phyloP scores from a whole-genome alignment of 805 yeast genomes.

The Candida incommunis region DNA sequence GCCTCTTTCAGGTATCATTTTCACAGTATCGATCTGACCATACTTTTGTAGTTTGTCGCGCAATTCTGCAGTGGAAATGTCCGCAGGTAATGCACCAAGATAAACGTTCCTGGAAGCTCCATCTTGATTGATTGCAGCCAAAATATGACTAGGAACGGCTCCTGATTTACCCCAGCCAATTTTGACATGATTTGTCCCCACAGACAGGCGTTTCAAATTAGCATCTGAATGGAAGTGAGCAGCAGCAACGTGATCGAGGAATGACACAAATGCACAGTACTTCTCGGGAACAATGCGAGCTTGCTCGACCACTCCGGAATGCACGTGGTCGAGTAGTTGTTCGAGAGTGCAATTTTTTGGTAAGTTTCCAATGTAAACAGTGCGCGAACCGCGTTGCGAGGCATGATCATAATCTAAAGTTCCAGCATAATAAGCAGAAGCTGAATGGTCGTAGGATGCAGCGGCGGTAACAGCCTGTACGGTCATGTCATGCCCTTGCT shows the following conservation, averaged over 20 bases:
- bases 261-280: slow-evolving; percentile 81
- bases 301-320: slow-evolving; percentile 79
- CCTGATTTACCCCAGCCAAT: slow-evolving; percentile 89
- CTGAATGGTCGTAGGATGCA: slow-evolving; percentile 1
- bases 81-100: slow-evolving; percentile 63
- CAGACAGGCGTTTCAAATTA: slow-evolving; percentile 63
- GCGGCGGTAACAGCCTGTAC: slow-evolving; percentile 6
- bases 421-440: neutral
- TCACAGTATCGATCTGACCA: slow-evolving; percentile 78
- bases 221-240: slow-evolving; percentile 89
- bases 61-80: slow-evolving; percentile 52
- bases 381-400: slow-evolving; percentile 7
- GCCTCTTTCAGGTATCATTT: slow-evolving; percentile 68
- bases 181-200: slow-evolving; percentile 68
- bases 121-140: slow-evolving; percentile 63
- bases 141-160: slow-evolving; percentile 59
- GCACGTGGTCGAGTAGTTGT: slow-evolving; percentile 65
- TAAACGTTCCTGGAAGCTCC: slow-evolving; percentile 92
- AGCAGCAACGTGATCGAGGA: slow-evolving; percentile 80
- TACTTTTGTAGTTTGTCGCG: slow-evolving; percentile 50
- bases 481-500: slow-evolving; percentile 6
- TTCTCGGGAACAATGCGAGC: slow-evolving; percentile 62
- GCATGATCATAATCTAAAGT: slow-evolving; percentile 2
- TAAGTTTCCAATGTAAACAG: slow-evolving; percentile 5
- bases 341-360: slow-evolving; percentile 1